These are phyloP conservation scores for Fomes fomentarius DNA, from an alignment of 1,284 basidiomycete genomes.

Conservation along the genomic window DNA sequence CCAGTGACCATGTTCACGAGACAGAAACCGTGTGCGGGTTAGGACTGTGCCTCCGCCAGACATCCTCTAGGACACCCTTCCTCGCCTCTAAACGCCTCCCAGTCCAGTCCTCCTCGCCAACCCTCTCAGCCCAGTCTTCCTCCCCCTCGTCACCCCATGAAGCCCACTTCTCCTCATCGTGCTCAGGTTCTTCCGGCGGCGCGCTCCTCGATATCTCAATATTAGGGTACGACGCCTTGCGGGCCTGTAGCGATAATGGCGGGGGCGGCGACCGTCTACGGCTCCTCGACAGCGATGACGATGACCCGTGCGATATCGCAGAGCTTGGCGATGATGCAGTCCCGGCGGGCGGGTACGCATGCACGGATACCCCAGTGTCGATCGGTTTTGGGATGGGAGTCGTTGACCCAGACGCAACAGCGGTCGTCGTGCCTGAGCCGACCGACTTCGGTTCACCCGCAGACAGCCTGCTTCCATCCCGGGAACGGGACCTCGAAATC, in stretches of 20 bases:
- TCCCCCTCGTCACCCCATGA: constrained; percentile 54
- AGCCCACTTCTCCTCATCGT: constrained; percentile 44
- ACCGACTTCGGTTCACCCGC: constrained; percentile 36
- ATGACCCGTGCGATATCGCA: constrained; percentile 34
- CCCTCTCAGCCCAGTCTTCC: constrained; percentile 56
- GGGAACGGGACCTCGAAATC: constrained; percentile 37
- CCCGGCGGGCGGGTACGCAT: constrained; percentile 62
- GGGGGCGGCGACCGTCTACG: constrained; percentile 44
- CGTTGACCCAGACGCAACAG: constrained; percentile 31
- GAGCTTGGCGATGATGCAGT: constrained; percentile 32
- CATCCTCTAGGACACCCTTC: constrained; percentile 33
- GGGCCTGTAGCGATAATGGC: constrained; percentile 36
- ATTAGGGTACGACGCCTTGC: constrained; percentile 24
- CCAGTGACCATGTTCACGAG: constrained; percentile 1
- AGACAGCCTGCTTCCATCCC: constrained; percentile 25
- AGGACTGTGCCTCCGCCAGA: constrained; percentile 27
- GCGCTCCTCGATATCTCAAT: constrained; percentile 23
- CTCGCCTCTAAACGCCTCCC: constrained; percentile 43
- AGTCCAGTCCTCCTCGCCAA: constrained; percentile 53
- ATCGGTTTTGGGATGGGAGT: constrained; percentile 38
- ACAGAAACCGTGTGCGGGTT: constrained; percentile 5
- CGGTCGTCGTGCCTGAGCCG: constrained; percentile 31
- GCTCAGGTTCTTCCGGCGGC: constrained; percentile 10
- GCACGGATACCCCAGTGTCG: constrained; percentile 37
- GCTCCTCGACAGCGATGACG: constrained; percentile 32